phyloP scores from a whole-genome alignment of 1,139 yeast species.

The Pneumocystis jirovecii region DNA sequence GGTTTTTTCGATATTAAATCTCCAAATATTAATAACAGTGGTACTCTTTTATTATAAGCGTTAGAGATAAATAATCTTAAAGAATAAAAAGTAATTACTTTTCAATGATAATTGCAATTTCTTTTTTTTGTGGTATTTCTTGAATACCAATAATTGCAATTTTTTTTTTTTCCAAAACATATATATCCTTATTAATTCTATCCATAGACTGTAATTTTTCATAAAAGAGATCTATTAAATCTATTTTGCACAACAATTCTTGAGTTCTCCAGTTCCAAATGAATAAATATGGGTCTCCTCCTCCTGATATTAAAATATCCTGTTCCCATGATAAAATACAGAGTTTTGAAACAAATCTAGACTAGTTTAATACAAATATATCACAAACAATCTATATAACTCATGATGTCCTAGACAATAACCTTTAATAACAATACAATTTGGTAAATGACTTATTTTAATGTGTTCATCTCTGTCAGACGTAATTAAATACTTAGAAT shows the following conservation, averaged over 20 bases:
- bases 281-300: slow-evolving; percentile 71
- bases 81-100: not conserved
- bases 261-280: slow-evolving; percentile 63
- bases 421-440: slow-evolving; percentile 58
- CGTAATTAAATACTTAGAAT: slow-evolving; percentile 42
- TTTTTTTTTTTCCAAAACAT: not conserved
- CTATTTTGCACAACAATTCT: slow-evolving; percentile 34
- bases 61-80: not conserved
- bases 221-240: slow-evolving; percentile 28
- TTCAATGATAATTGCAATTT: not conserved
- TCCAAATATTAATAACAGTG: not conserved
- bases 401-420: slow-evolving; percentile 81
- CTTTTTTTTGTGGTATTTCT: not conserved
- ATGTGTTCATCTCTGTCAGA: slow-evolving; percentile 96
- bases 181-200: not conserved
- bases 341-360: slow-evolving; percentile 32
- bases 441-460: slow-evolving; percentile 69
- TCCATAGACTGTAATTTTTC: not conserved
- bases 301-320: slow-evolving; percentile 53
- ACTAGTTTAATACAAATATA: slow-evolving; percentile 6
- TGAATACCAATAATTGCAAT: not conserved
- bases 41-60: not conserved
- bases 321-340: slow-evolving; percentile 37
- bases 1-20: not conserved
- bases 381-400: slow-evolving; percentile 21